Conservation (phyloP, 2,329 filamentous ascomycete species). For the Fusarium pseudograminearum region DNA sequence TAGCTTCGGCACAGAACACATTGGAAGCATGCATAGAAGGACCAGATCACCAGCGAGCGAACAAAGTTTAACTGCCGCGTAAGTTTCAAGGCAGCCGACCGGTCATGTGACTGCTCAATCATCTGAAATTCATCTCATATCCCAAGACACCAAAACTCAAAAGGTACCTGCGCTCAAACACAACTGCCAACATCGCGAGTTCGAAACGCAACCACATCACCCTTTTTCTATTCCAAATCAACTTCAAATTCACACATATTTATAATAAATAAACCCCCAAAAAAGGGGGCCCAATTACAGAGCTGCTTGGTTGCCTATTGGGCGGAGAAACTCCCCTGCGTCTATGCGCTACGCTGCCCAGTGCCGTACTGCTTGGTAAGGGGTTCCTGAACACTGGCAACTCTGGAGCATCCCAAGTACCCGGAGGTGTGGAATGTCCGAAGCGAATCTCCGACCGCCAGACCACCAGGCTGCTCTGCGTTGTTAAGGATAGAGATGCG, state of each 20-base stretch:
- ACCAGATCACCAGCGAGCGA: too few relatives aligned
- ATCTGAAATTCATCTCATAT: background rate
- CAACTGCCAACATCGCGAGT: background rate
- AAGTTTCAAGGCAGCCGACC: background rate
- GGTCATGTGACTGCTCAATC: background rate
- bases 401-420: background rate
- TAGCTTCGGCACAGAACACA: background rate
- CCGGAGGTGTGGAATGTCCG: background rate
- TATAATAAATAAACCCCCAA: background rate
- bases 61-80: background rate
- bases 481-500: background rate
- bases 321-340: too few relatives aligned
- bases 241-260: background rate
- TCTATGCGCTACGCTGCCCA: background rate
- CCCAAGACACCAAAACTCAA: background rate
- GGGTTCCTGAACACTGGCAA: background rate
- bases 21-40: too few relatives aligned
- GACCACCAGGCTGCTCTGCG: background rate
- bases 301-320: too few relatives aligned
- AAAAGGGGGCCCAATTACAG: background rate
- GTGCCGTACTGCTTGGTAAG: background rate
- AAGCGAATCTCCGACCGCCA: background rate
- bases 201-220: background rate
- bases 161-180: background rate
- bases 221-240: background rate